These are phyloP conservation scores for Solanum gracilifrons DNA, from an alignment of 257 asterid species.

Conservation along the genomic window DNA sequence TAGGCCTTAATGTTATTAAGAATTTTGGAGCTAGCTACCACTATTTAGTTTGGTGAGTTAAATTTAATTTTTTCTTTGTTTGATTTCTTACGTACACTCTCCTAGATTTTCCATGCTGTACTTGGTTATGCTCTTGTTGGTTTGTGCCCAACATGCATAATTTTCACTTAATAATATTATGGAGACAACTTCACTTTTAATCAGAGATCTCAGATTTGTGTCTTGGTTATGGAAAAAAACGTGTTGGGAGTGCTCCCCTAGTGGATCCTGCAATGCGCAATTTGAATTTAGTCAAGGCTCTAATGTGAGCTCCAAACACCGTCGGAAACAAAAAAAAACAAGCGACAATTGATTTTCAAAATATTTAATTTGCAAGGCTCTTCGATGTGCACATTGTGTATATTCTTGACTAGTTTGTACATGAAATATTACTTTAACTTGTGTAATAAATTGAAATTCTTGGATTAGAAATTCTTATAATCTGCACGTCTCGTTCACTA, in stretches of 20 bases:
- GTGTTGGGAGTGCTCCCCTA: too few relatives aligned
- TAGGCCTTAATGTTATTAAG: not conserved
- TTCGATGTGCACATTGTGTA: not conserved
- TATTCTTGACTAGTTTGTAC: not conserved
- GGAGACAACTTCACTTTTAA: not conserved
- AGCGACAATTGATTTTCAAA: not conserved
- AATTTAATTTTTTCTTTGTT: not conserved
- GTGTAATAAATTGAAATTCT: not conserved
- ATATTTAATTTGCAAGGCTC: too few relatives aligned
- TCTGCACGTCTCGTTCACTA: not conserved
- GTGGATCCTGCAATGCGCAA: not conserved
- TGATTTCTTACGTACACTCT: not conserved
- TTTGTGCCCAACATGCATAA: not conserved
- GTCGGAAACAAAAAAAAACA: too few relatives aligned
- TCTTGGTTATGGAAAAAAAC: too few relatives aligned
- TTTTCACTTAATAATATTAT: too few relatives aligned
- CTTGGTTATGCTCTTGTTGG: not conserved
- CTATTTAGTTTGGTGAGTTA: not conserved
- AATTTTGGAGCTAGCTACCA: not conserved
- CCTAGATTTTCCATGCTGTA: not conserved
- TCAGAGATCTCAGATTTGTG: accelerated
- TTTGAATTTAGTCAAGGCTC: too few relatives aligned
- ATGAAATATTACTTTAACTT: not conserved
- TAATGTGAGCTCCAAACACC: too few relatives aligned
- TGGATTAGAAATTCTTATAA: not conserved